Conservation (phyloP, 495 filamentous ascomycete genomes). For the Letharia lupina region DNA sequence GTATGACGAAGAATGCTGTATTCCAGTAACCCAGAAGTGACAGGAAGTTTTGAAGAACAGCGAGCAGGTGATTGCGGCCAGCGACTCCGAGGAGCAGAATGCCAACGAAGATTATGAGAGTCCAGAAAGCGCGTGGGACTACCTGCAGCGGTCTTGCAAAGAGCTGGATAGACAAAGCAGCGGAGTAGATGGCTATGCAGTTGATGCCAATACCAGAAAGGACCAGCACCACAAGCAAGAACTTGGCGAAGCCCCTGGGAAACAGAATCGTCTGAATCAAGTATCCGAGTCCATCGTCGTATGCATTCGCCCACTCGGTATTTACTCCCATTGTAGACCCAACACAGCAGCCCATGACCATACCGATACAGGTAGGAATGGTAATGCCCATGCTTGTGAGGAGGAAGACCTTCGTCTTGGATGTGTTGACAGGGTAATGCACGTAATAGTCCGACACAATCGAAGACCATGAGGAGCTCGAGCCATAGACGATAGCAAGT, state of each 20-base stretch:
- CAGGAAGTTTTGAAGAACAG: constrained; percentile 46
- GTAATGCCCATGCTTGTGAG: constrained; percentile 35
- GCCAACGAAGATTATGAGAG: constrained; percentile 36
- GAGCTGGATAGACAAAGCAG: constrained; percentile 38
- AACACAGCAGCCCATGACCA: constrained; percentile 45
- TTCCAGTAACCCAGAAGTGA: constrained; percentile 53
- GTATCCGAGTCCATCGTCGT: constrained; percentile 50
- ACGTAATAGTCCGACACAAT: constrained; percentile 57
- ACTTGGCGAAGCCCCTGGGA: constrained; percentile 51
- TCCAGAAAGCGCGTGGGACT: constrained; percentile 43
- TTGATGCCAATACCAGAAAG: constrained; percentile 35
- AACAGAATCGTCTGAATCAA: constrained; percentile 47
- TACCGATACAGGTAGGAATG: constrained; percentile 50
- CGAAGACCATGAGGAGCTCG: constrained; percentile 51
- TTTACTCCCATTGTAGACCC: constrained; percentile 45
- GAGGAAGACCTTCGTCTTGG: constrained; percentile 46
- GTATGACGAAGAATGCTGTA: constrained; percentile 48
- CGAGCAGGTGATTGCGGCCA: constrained; percentile 38
- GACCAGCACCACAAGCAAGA: constrained; percentile 41
- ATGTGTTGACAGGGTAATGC: constrained; percentile 47
- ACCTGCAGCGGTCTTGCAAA: constrained; percentile 30
- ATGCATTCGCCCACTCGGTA: constrained; percentile 39
- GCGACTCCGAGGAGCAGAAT: constrained; percentile 37
- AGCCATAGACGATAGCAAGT: constrained; percentile 49
- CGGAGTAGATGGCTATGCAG: constrained; percentile 39